Base-by-base conservation (phyloP, 1,139 yeast species). In the Protomyces pachydermus region DNA sequence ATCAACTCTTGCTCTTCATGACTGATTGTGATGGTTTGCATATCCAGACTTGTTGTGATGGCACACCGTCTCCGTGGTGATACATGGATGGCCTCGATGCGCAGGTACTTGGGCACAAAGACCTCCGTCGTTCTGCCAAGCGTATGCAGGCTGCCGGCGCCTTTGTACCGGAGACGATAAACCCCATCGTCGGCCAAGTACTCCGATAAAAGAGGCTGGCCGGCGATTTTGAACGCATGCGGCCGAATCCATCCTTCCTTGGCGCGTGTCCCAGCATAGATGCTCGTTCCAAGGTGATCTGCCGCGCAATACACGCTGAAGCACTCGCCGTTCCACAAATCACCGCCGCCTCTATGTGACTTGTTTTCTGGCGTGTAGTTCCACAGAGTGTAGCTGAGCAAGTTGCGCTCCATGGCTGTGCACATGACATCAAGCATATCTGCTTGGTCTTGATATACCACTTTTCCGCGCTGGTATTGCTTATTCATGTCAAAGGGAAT, bases 401-500 rank as follows among this genome's bases (percentile, higher is more conserved):
- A 80, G 67, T 84, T 81, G 1, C 84, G 84, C 73, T 91, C 98
- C 60, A 91, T 76, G 0, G 95, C 97, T 70, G 77, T 82, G 34
- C 86, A 81, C 58, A 91, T 74, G 0, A 96, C 96, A 77, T 91
- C 97, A 74, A 89, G 77, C 0, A 97, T 97, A 6, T 82, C 79
- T 1, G 87, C 85, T 72, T 91, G 98, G 0, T 88, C 80, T 12
- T 79, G 74, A 72, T 84, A 91, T 67, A 84, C 82, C 6, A 56
- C 52, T 9, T 51, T 9, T 38, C 10, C 5, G 3, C 32, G 80
- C 1, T 74, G 72, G 54, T 77, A 77, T 70, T 87, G 88, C 66
- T 82, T 80, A 72, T 91, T 93, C 96, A 91, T 88, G 74, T 93
- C 97, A 74, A 86, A 90, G 2, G 98, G 98, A 86, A 91, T 88